Base-by-base conservation (phyloP, 176 grass and related monocot genomes). In the Puya raimondii region DNA sequence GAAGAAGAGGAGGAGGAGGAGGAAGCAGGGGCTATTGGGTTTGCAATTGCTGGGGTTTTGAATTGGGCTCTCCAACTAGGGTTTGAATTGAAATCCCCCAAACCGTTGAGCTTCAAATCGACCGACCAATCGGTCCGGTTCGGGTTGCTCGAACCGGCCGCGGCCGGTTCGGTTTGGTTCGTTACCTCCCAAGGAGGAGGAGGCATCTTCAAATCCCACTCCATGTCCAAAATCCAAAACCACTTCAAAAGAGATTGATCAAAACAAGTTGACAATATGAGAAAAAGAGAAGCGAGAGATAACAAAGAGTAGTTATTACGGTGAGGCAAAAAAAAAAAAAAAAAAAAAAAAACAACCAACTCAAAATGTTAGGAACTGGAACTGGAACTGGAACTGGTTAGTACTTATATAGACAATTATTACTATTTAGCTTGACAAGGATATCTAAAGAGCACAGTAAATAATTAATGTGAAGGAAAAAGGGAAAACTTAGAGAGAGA, bases 131-230 rank as follows among this genome's bases (percentile, higher is more conserved):
- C 91, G 9, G 87, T 77, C 49, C 80, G 67, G 12, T 72, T 78
- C 12, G 65, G 3, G 50, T 79, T 29, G 78, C 61, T 77, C 0
- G 81, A 79, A 8, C 75, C 84, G 56, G 84, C 88, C 58, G 87
- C 79, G 59, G 17, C 49, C 22, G 23, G 27, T 25, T 27, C 49
- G 25, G 49, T 54, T 64, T 23, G 53, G 15, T 3, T 59, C 65
- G 16, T 33, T 11, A 61, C 76, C 73, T 85, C 82, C 85, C 85
- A 85, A 56, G 82, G 78, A 12, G 81, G 79, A 56, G 82, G 74
- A 10, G 81, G 79, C 70, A 91, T 87, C 79, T 91, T 91, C 51
- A 80, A 49, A 51, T 87, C 88, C 88, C 88, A 91, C 48, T 91
- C 88, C 88, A 91, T 91, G 79, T 56, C 56, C 14, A 70, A 3